Conservation (phyloP, 2,329 filamentous ascomycete species). For the Cordyceps militaris region DNA sequence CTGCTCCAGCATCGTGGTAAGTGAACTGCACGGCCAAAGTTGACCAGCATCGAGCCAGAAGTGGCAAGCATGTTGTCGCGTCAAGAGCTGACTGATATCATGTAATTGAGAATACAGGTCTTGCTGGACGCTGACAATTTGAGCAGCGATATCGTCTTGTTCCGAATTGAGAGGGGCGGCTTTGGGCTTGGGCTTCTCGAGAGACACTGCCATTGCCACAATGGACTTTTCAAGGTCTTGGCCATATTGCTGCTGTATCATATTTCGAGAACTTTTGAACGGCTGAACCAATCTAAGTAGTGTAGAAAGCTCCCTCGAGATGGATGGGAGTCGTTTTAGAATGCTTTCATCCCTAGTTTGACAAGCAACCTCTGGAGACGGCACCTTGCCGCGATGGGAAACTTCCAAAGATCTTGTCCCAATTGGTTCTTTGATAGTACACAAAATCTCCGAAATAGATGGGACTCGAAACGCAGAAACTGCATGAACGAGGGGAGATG, state of each 20-base stretch:
- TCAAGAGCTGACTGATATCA: neutral
- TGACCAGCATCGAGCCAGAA: slow-evolving; percentile 35
- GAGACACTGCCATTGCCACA: neutral
- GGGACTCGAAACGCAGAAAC: neutral
- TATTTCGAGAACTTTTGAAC: neutral
- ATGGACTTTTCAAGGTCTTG: slow-evolving; percentile 4
- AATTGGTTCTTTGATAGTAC: neutral
- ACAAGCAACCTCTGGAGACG: neutral
- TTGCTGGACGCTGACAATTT: neutral
- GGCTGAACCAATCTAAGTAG: neutral
- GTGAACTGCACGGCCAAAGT: slow-evolving; percentile 40
- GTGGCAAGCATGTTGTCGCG: neutral
- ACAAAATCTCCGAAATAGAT: neutral
- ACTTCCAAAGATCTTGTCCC: neutral
- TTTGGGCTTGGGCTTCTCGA: neutral
- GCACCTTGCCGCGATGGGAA: neutral
- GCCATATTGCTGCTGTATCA: slow-evolving; percentile 3
- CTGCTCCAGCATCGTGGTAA: slow-evolving; percentile 38
- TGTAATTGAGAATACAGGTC: neutral
- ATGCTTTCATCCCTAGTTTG: neutral
- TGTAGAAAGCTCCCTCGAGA: neutral
- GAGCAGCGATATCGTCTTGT: neutral
- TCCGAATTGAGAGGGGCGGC: neutral
- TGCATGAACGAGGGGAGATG: neutral
- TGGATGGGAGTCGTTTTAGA: neutral